Conservation (phyloP, 768 basidiomycete species). For the Macrolepiota albuminosa region DNA sequence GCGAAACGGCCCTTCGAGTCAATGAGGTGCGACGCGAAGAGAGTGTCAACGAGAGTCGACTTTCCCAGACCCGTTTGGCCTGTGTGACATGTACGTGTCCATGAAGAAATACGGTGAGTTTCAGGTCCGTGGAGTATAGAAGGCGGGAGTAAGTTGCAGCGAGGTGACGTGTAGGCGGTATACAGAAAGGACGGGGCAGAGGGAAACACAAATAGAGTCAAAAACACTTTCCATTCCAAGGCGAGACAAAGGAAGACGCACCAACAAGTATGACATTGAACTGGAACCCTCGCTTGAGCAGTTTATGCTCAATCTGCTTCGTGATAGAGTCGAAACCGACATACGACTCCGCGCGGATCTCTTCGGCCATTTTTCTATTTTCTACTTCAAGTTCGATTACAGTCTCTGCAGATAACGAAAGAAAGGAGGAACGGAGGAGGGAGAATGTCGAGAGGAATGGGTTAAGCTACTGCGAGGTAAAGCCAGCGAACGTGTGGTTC, state of each 20-base stretch:
- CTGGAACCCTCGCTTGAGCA: slow-evolving; percentile 98
- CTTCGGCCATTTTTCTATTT: slow-evolving; percentile 36
- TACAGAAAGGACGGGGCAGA: not conserved
- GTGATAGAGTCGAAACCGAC: slow-evolving; percentile 99
- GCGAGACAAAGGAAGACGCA: slow-evolving; percentile 33
- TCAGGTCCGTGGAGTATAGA: not conserved
- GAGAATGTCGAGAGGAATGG: not conserved
- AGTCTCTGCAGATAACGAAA: not conserved
- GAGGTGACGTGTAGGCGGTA: not conserved
- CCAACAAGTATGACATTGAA: slow-evolving; percentile 98
- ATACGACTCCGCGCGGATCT: slow-evolving; percentile 89
- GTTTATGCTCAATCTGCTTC: slow-evolving; percentile 97
- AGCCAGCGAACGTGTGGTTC: slow-evolving; percentile 18
- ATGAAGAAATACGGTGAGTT: not conserved
- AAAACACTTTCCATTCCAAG: not conserved
- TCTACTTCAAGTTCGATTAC: not conserved
- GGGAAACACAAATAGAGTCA: not conserved
- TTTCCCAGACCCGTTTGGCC: slow-evolving; percentile 98
- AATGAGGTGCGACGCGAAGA: slow-evolving; percentile 97
- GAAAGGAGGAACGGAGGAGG: not conserved
- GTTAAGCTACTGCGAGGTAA: not conserved
- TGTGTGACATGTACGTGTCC: slow-evolving; percentile 24
- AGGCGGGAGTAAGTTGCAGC: not conserved
- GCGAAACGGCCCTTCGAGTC: slow-evolving; percentile 94
- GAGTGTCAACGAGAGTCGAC: slow-evolving; percentile 97